Conservation (phyloP, 2,329 filamentous ascomycete genomes). For the Colletotrichum godetiae region DNA sequence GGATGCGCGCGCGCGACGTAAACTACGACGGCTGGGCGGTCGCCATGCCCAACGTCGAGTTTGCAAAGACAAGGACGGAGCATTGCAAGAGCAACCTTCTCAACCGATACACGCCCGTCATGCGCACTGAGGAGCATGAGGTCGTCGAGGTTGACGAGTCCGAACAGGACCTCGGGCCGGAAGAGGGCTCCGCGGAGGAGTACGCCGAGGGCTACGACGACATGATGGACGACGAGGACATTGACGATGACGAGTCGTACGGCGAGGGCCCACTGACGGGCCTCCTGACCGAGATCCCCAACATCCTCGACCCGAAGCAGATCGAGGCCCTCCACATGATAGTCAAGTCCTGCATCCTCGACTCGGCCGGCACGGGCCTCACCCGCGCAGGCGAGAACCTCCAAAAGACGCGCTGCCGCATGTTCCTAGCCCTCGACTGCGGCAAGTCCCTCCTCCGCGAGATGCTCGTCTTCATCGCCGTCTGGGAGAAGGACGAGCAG, state of each 20-base stretch:
- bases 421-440: conserved; percentile 89
- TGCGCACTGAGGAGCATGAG: conserved; percentile 53
- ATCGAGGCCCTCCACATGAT: conserved; percentile 98
- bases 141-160: conserved; percentile 63
- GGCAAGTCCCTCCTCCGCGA: conserved; percentile 90
- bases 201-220: conserved; percentile 55
- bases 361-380: conserved; percentile 77
- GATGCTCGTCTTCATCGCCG: conserved; percentile 93
- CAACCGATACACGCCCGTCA: conserved; percentile 60
- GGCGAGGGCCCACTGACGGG: conserved; percentile 84
- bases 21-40: conserved; percentile 70
- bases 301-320: conserved; percentile 93
- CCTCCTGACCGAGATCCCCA: conserved; percentile 90
- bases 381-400: conserved; percentile 81
- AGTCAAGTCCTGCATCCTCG: conserved; percentile 92
- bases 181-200: conserved; percentile 43
- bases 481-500: conserved; percentile 94
- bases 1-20: conserved; percentile 69
- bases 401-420: conserved; percentile 89
- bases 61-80: conserved; percentile 66
- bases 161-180: conserved; percentile 59
- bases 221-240: conserved; percentile 74
- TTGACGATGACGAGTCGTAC: conserved; percentile 82
- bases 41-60: conserved; percentile 69
- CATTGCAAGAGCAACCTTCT: conserved; percentile 70